phyloP scores from a whole-genome alignment of 164 flowering plant species.

The Taxillus chinensis region DNA sequence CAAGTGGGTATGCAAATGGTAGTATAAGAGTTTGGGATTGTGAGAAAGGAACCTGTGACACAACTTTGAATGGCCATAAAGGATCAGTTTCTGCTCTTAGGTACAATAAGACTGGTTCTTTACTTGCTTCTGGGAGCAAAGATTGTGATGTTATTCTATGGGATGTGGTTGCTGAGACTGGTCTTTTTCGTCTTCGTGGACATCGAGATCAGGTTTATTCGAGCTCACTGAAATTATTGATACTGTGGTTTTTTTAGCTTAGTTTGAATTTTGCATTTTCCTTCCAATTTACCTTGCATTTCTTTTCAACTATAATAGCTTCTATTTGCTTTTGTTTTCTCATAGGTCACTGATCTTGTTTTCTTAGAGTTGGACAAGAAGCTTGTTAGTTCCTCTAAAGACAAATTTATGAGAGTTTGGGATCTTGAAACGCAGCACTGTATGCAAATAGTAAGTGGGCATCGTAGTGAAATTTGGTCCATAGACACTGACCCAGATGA shows the following conservation, averaged over 20 bases:
- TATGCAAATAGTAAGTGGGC: constrained; percentile 85
- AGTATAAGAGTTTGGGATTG: constrained; percentile 86
- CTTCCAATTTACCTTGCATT: background rate
- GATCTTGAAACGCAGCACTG: constrained; percentile 93
- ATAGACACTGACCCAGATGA: constrained; percentile 68
- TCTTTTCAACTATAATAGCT: no score
- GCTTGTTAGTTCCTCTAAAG: constrained; percentile 89
- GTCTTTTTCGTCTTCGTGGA: constrained; percentile 86
- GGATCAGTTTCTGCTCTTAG: constrained; percentile 69
- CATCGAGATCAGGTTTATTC: constrained; percentile 85
- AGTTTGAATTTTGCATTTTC: background rate
- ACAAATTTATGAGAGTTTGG: constrained; percentile 92
- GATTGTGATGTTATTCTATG: constrained; percentile 81
- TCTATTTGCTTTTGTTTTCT: background rate
- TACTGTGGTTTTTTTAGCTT: background rate
- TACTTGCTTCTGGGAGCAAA: constrained; percentile 93
- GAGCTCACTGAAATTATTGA: background rate
- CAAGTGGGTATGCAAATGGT: constrained; percentile 94
- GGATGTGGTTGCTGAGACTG: constrained; percentile 92
- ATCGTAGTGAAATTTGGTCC: constrained; percentile 99
- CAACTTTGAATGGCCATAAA: constrained; percentile 83
- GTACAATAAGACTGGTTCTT: constrained; percentile 60
- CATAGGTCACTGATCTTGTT: constrained; percentile 84
- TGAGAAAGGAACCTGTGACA: constrained; percentile 69
- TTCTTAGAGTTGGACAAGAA: constrained; percentile 80